Evolutionary conservation across 2,329 filamentous ascomycete species (phyloP).

Genomic region (Cercospora sojina): DNA sequence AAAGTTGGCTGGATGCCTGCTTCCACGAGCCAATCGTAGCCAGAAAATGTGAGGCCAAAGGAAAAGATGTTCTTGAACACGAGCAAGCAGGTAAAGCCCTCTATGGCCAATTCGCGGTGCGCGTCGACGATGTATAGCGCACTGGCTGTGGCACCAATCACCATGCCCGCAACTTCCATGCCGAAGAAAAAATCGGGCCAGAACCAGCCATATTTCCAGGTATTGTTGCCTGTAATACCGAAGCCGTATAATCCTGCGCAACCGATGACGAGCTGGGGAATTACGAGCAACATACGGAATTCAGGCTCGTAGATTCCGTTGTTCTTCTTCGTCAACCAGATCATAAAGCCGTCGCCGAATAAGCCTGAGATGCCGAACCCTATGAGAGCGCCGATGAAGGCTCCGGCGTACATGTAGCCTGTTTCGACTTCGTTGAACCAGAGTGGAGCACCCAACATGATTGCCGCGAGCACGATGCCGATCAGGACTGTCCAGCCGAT

Average conservation of each 20-base stretch:
- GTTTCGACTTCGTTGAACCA: slow-evolving; percentile 79
- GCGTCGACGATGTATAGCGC: slow-evolving; percentile 91
- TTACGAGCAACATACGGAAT: slow-evolving; percentile 78
- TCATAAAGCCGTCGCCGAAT: slow-evolving; percentile 71
- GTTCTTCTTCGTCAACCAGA: slow-evolving; percentile 70
- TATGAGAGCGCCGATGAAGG: slow-evolving; percentile 77
- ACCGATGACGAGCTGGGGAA: slow-evolving; percentile 77
- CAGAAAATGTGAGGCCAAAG: slow-evolving; percentile 79
- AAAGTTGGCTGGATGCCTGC: slow-evolving; percentile 65
- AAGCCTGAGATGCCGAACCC: slow-evolving; percentile 75
- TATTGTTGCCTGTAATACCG: slow-evolving; percentile 67
- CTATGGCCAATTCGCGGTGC: slow-evolving; percentile 80
- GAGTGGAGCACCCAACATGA: slow-evolving; percentile 77
- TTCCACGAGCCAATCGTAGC: slow-evolving; percentile 75
- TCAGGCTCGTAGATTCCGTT: slow-evolving; percentile 86
- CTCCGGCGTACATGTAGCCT: slow-evolving; percentile 82
- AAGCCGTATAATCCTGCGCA: slow-evolving; percentile 81
- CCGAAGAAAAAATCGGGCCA: slow-evolving; percentile 80
- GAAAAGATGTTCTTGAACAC: slow-evolving; percentile 96
- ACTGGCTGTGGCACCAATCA: slow-evolving; percentile 81
- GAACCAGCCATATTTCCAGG: slow-evolving; percentile 64
- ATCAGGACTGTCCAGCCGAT: slow-evolving; percentile 97
- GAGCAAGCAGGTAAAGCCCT: slow-evolving; percentile 84
- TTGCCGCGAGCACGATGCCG: slow-evolving; percentile 74
- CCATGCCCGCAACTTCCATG: slow-evolving; percentile 84